phyloP scores from a whole-genome alignment of 176 grass and related monocot genomes.

The Bothriochloa decipiens region DNA sequence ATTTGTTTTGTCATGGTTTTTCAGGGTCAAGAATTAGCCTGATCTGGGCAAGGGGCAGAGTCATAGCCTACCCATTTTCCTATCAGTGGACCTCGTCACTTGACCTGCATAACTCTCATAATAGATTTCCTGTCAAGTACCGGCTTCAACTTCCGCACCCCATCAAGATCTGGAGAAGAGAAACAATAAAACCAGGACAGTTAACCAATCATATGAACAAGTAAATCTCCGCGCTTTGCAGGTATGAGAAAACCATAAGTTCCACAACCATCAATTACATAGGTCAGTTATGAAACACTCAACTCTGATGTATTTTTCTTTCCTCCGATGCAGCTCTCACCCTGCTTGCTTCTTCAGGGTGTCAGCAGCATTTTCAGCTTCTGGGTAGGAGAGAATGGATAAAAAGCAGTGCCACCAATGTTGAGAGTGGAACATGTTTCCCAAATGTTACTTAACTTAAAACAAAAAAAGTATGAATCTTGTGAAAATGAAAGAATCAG shows the following conservation, averaged over 20 bases:
- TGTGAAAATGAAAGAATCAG: neutral
- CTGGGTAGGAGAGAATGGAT: slow-evolving; percentile 53
- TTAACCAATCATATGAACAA: slow-evolving; percentile 6
- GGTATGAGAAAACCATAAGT: neutral
- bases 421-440: slow-evolving; percentile 1
- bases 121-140: slow-evolving; percentile 91
- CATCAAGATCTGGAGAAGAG: slow-evolving; percentile 63
- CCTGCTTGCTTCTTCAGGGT: slow-evolving; percentile 23
- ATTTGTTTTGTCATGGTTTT: neutral
- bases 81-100: slow-evolving; percentile 79
- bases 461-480: slow-evolving; percentile 17
- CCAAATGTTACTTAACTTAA: neutral
- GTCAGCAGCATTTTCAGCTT: slow-evolving; percentile 35
- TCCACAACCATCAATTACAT: slow-evolving; percentile 38
- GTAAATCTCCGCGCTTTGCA: neutral
- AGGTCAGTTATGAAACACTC: slow-evolving; percentile 63
- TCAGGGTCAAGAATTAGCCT: neutral
- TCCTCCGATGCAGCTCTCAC: slow-evolving; percentile 45
- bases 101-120: slow-evolving; percentile 78
- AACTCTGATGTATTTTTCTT: slow-evolving; percentile 53
- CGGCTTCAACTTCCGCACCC: slow-evolving; percentile 73
- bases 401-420: slow-evolving; percentile 61
- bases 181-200: neutral
- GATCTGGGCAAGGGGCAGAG: neutral
- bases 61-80: slow-evolving; percentile 69